Evolutionary conservation across 805 yeast species (phyloP).

Genomic region (Yamadazyma akitaensis): DNA sequence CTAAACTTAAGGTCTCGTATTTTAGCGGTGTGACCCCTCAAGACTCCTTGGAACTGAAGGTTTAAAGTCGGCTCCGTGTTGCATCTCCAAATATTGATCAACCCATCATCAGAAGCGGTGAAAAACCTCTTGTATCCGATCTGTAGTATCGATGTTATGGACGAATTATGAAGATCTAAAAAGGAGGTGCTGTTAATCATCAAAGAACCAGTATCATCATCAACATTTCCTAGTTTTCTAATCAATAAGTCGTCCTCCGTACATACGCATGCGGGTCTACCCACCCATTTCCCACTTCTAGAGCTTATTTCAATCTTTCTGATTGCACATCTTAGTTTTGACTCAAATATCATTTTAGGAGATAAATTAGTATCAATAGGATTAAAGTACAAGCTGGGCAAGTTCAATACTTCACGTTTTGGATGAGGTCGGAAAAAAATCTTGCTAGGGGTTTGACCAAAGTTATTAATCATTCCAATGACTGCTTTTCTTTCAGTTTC

Average conservation of each 20-base stretch:
- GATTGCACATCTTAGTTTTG: constrained; percentile 39
- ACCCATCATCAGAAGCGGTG: constrained; percentile 56
- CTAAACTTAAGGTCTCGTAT: constrained; percentile 49
- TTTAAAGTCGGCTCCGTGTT: constrained; percentile 22
- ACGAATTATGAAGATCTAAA: constrained; percentile 39
- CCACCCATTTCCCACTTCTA: constrained; percentile 48
- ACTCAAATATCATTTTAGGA: constrained; percentile 44
- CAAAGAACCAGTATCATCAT: constrained; percentile 27
- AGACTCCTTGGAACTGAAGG: constrained; percentile 41
- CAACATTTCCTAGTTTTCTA: constrained; percentile 24
- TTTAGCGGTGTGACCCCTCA: constrained; percentile 56
- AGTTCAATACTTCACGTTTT: constrained; percentile 34
- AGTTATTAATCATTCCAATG: constrained; percentile 83
- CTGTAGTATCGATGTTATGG: constrained; percentile 38
- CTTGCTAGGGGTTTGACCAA: constrained; percentile 86
- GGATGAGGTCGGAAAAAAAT: constrained; percentile 71
- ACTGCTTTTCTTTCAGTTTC: constrained; percentile 71
- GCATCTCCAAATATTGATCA: constrained; percentile 57
- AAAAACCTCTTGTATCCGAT: constrained; percentile 42
- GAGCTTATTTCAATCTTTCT: constrained; percentile 43
- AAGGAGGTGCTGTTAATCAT: constrained; percentile 42
- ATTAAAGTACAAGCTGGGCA: constrained; percentile 36
- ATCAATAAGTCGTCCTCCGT: constrained; percentile 37
- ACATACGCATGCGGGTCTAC: constrained; percentile 40
- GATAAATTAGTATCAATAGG: constrained; percentile 23